Evolutionary conservation across 2,329 filamentous ascomycete genomes (phyloP), one percentile per base, ranked within the genome.

Genomic region (Botrytis medusae): DNA sequence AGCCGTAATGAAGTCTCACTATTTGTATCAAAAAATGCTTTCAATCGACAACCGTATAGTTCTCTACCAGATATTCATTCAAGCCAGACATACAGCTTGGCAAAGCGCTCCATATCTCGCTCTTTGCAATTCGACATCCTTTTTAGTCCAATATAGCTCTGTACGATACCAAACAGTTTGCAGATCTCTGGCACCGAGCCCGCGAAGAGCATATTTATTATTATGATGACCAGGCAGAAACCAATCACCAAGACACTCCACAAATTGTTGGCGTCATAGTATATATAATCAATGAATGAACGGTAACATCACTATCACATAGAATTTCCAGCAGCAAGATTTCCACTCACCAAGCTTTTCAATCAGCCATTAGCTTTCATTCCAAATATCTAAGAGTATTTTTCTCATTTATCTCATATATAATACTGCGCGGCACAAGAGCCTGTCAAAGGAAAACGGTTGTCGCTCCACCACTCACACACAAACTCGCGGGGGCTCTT

Each of bases 401-500:
- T 44, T 29, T 7, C 2, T 4, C 12, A 20, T 18, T n/a, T 22
- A 12, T 18, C 25, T 18, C n/a, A 22, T 2, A 7, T 42, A 32
- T 8, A n/a, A 37, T 67, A 67, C 18, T 54, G 8, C 25, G 54
- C 25, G 54, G 32, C 46, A 40, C 4, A 46, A 46, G 22, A 29
- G 18, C 22, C 37, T 18, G 10, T 20, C 4, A 9, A 10, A 54
- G 2, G 14, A n/a, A n/a, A 54, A 4, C 4, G 3, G 7, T 2
- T 20, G 8, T 40, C 32, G 9, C 16, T 22, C 2, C 1, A 8
- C 32, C n/a, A 64, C 4, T 63, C n/a, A 14, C 25, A 44, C 10
- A 32, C 14, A 14, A 2, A 54, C 14, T 1, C 20, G 14, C 25
- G 9, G 4, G 5, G 14, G 0, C 6, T 37, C 16, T 8, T 3